Evolutionary conservation across 441 rosid species (phyloP), one percentile per base, ranked within the genome.

Genomic region (Gossypium davidsonii): DNA sequence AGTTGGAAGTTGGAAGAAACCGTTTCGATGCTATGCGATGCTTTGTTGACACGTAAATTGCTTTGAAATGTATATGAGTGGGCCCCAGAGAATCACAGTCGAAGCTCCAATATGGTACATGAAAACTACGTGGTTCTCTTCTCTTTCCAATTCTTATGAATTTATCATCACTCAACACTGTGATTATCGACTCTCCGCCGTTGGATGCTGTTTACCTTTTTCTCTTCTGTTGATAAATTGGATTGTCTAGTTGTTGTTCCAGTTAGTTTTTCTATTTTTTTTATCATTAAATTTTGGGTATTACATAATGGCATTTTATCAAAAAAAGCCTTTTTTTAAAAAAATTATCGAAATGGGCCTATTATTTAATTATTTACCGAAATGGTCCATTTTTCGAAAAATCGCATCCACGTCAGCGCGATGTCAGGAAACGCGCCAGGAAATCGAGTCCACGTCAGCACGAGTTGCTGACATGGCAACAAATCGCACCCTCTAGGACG

Each of bases 21-120:
- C 26, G 28, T 18, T 44, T 46, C 20, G 70, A 66, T 49, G 75
- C n/a, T 37, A 37, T 37, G 52, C 56, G 2, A 49, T 57, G 59
- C 78, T 58, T 74, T 17, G 52, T 17, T 56, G 74, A 78, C 78
- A 78, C 75, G 78, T 74, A 70, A 78, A 51, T 3, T 8, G 15
- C n/a, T 5, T 42, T 8, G 9, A 51, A 46, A 46, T 46, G n/a
- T 46, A 46, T 14, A 0, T 1, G 2, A 9, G 28, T 9, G 21
- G 73, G 28, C 59, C 71, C 71, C 74, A 61, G 67, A 21, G 77
- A 26, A 73, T 61, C 71, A n/a, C 3, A 1, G 11, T 28, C 3
- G 25, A 3, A n/a, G 71, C 3, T 12, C 2, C 12, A 14, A 18
- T 23, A 67, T 2, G 12, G 42, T 67, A 25, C 58, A 67, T 49